Base-by-base conservation (phyloP, 176 grass and related monocot genomes). In the Eremochloa ophiuroides region DNA sequence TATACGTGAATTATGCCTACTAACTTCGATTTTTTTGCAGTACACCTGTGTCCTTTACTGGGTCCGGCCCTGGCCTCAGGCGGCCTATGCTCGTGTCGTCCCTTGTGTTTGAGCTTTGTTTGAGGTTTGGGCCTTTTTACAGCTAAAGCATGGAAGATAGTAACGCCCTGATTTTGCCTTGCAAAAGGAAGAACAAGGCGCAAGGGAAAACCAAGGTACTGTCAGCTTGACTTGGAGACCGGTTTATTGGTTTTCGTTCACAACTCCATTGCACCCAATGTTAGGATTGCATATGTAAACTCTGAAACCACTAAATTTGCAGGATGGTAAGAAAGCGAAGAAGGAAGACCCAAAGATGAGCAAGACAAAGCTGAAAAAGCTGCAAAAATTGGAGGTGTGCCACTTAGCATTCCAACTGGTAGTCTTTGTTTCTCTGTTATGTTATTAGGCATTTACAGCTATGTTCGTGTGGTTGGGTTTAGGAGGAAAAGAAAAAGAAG, bases 401-500 rank as follows among this genome's bases (percentile, higher is more conserved):
- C 91, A 15, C 13, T 65, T 73, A 6, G 31, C 62, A 30, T 74
- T 82, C 65, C 40, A 42, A 14, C 22, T 66, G 34, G 22, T 58
- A 81, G 13, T 6, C 35, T 40, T 8, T 17, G 15, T 23, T 9
- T 0, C 0, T 29, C 13, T n/a, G n/a, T 79, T 70, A 14, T 80
- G 15, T 25, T 26, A 2, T 9, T 75, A 5, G 2, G 2, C 75
- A 48, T 46, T 84, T 85, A 51, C 33, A 34, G 13, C 10, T 10
- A 65, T 69, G 10, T 26, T 34, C 20, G 17, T 69, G 13, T 73
- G 17, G 22, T 71, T 88, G 23, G 42, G 11, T 11, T 31, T 82
- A 99, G 97, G 97, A 96, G 73, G 91, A 99, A 76, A 96, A 91
- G 73, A 51, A 84, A 70, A 89, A 90, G 76, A 95, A 99, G 85